Base-by-base conservation (phyloP, 352 stramenopile species). In the Phytophthora meadii region DNA sequence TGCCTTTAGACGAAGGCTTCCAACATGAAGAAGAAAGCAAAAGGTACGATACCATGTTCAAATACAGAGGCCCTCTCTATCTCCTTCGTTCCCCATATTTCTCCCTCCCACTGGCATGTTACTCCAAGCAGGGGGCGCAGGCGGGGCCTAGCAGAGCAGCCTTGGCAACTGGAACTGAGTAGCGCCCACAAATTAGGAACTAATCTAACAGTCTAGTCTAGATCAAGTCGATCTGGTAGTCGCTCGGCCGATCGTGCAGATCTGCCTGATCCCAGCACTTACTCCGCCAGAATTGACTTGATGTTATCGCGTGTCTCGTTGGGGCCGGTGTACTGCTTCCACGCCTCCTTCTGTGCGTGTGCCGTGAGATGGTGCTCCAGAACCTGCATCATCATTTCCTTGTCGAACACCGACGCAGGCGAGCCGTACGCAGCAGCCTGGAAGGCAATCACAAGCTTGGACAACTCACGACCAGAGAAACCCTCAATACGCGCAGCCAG, bases 401-500 rank as follows among this genome's bases (percentile, higher is more conserved):
- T 90, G 67, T 96, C 96, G 68, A 99, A 94, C 32, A 96, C 84
- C 11, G 92, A 97, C 51, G 93, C 96, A 30, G 94, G 81, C 39
- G 92, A 98, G 56, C 97, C 98, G 76, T 99, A 99, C 2, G 97
- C 98, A 17, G 96, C 88, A 14, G 97, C 97, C 84, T 99, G 98
- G 96, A 98, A 99, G 32, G 97, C 97, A 77, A 99, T 99, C 48
- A 98, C 97, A 40, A 99, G 87, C 90, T 99, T 99, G 40, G 95
- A 98, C 67, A 99, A 97, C 70, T 99, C 97, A 79, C 98, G 96
- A 63, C 98, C 98, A 25, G 95, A 99, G 76, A 99, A 99, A 34
- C 97, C 98, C 12, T 99, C 92, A 19, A 98, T 99, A 46, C 87
- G 81, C 52, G 87, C 80, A 5, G 98, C 97, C 27, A 98, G 84